phyloP scores from a whole-genome alignment of 148 eudicot species.

The Rhododendron ovatum region DNA sequence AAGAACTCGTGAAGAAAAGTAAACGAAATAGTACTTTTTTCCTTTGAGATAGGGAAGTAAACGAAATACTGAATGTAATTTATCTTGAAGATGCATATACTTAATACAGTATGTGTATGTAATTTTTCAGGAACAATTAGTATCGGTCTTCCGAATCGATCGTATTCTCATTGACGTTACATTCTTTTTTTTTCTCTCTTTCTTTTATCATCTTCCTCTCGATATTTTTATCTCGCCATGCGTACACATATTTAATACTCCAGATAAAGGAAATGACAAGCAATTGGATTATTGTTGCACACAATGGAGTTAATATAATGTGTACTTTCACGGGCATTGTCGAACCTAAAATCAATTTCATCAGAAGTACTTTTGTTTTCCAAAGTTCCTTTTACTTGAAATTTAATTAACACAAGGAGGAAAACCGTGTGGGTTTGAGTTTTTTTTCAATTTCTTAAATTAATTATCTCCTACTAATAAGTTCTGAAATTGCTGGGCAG shows the following conservation, averaged over 20 bases:
- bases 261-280: too few relatives aligned
- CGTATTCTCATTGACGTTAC: neutral
- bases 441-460: too few relatives aligned
- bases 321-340: too few relatives aligned
- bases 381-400: too few relatives aligned
- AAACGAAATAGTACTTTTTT: neutral
- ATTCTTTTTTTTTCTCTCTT: neutral
- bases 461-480: too few relatives aligned
- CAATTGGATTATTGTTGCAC: too few relatives aligned
- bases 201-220: neutral
- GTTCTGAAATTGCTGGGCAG: neutral
- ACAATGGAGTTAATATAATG: too few relatives aligned
- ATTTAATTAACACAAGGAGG: neutral
- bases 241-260: too few relatives aligned
- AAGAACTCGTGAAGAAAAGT: neutral
- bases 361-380: too few relatives aligned
- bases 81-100: neutral
- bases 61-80: neutral
- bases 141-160: neutral
- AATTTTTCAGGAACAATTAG: neutral
- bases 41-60: neutral
- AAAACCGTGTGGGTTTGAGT: neutral
- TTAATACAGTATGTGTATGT: too few relatives aligned
- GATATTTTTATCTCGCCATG: neutral
- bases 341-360: too few relatives aligned